phyloP scores from a whole-genome alignment of 1,284 basidiomycete species.

The Cutaneotrichosporon cutaneum region DNA sequence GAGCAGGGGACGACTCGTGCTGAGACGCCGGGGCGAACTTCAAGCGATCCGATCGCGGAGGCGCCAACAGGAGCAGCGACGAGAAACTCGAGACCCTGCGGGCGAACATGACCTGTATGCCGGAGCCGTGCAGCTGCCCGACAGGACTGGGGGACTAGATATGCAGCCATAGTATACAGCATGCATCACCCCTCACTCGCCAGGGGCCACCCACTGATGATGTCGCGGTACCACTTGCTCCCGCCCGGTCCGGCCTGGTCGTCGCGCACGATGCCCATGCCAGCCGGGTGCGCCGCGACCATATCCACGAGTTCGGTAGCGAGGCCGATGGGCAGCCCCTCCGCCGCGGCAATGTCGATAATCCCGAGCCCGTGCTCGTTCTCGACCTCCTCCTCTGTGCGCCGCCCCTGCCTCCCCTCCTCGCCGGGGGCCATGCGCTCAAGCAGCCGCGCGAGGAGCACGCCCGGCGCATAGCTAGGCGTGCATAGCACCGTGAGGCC shows the following conservation, averaged over 20 bases:
- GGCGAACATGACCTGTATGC: neutral
- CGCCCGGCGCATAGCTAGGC: conserved; percentile 65
- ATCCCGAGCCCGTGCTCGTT: conserved; percentile 42
- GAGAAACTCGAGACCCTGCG: too few species aligned
- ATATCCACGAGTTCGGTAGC: conserved; percentile 70
- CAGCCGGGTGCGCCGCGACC: conserved; percentile 12
- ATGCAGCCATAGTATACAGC: conserved; percentile 1
- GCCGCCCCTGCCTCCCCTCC: conserved; percentile 53
- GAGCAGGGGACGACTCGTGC: too few species aligned
- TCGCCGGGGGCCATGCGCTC: conserved; percentile 56
- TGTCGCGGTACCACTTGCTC: conserved; percentile 67
- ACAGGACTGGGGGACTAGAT: neutral
- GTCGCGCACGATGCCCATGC: conserved; percentile 64
- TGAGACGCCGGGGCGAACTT: too few species aligned
- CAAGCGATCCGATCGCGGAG: too few species aligned
- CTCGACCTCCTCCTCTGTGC: conserved; percentile 18
- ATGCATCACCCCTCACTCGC: conserved; percentile 1
- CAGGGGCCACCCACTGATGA: conserved; percentile 59
- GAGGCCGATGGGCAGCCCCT: conserved; percentile 68
- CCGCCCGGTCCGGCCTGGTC: conserved; percentile 61
- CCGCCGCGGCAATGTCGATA: conserved; percentile 65
- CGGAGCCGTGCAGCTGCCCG: neutral
- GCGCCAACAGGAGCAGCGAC: too few species aligned
- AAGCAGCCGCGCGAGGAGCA: conserved; percentile 66
- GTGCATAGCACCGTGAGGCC: conserved; percentile 82